A percentile compares a stretch with the other conserved stretches of the same genome.
These are phyloP conservation scores for Waltergamsia citrina DNA, from an alignment of 2,329 filamentous ascomycete species.

Conservation along the genomic window DNA sequence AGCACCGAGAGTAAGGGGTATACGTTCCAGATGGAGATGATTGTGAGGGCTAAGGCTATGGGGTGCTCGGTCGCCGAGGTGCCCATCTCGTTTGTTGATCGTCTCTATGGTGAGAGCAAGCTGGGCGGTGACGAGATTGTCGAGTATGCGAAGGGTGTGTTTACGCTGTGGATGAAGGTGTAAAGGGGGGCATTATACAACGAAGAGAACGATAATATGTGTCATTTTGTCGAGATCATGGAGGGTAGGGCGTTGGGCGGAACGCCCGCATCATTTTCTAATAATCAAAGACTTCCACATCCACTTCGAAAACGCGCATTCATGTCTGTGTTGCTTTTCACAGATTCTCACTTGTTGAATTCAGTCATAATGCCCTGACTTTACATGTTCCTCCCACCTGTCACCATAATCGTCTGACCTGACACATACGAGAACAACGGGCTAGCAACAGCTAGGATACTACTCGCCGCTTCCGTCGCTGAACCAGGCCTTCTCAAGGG, in stretches of 20 bases:
- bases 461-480: constrained; percentile 70
- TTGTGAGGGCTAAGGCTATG: constrained; percentile 94
- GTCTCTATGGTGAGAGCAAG: constrained; percentile 92
- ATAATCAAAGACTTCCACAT: constrained; percentile 12
- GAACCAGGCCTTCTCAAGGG: constrained; percentile 68
- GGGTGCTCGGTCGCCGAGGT: constrained; percentile 91
- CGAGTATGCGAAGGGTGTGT: constrained; percentile 83
- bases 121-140: constrained; percentile 92
- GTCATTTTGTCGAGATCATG: constrained; percentile 13
- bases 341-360: neutral
- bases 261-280: constrained; percentile 19
- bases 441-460: constrained; percentile 69
- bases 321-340: neutral
- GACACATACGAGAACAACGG: constrained; percentile 78
- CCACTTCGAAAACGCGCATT: too few relatives aligned
- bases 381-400: constrained; percentile 61
- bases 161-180: constrained; percentile 70
- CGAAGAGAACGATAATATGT: constrained; percentile 7
- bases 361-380: too few relatives aligned
- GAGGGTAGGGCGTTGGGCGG: constrained; percentile 17
- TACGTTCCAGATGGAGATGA: constrained; percentile 99
- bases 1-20: constrained; percentile 95
- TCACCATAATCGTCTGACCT: constrained; percentile 81
- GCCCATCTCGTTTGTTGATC: constrained; percentile 92
- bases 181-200: constrained; percentile 20